Evolutionary conservation across 352 stramenopile species (phyloP), one percentile per base, ranked within the genome.

Genomic region (Vaucheria bursata): DNA sequence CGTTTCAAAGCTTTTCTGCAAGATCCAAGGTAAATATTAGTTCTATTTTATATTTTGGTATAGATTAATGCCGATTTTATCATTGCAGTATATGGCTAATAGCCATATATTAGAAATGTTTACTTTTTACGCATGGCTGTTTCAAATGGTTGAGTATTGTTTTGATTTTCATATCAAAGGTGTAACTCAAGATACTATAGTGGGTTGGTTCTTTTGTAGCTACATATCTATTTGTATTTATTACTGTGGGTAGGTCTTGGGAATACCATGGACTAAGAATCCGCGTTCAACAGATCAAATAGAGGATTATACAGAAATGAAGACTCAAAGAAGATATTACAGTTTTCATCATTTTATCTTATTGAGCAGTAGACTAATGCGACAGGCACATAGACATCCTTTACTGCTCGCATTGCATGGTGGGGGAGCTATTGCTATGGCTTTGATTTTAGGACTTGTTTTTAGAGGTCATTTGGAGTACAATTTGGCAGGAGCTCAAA

Each of bases 331-430:
- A n/a, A n/a, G n/a, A n/a, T n/a, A n/a, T n/a, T n/a, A n/a, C n/a
- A n/a, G n/a, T n/a, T n/a, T n/a, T n/a, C n/a, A n/a, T n/a, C n/a
- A n/a, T n/a, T n/a, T 37, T 33, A 49, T 59, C 33, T 34, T 37
- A 3, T 45, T 78, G 18, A 66, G 35, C 33, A 12, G 37, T 31
- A 70, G 74, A 68, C n/a, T 79, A 34, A 32, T 79, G 59, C 37
- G 70, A 31, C 32, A 67, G 68, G 53, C 74, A 68, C 18, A 49
- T 7, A 32, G 74, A 36, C 74, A 79, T 40, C 74, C 74, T 33
- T 33, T 79, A 29, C 65, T 79, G 7, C 65, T 79, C 36, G 74
- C 72, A 7, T 45, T 79, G 65, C 74, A 79, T 40, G 70, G 70
- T 35, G 74, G 45, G 0, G 74, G 74, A 7, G 49, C 74, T n/a